Conservation (phyloP, 1,284 basidiomycete species). For the Puccinia triticina region DNA sequence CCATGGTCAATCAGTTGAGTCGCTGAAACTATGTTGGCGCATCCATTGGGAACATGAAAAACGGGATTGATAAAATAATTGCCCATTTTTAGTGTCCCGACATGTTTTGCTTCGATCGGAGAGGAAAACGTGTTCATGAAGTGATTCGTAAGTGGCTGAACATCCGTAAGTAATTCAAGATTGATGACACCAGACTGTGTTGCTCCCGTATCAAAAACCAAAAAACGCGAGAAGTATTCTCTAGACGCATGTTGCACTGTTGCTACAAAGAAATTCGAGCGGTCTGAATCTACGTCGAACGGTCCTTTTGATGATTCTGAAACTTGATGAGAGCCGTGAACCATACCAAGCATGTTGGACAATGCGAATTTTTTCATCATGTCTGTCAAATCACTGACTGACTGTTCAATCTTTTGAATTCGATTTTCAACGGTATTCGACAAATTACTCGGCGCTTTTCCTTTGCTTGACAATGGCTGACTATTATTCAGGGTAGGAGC, state of each 20-base stretch:
- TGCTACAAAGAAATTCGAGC: background rate
- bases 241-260: background rate
- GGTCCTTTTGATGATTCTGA: background rate
- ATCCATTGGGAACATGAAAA: conserved; percentile 22
- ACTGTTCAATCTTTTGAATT: background rate
- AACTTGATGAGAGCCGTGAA: background rate
- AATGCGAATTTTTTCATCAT: background rate
- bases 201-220: background rate
- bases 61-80: background rate
- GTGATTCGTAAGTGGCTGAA: background rate
- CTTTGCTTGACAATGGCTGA: background rate
- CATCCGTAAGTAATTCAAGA: background rate
- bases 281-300: background rate
- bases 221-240: conserved; percentile 7
- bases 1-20: no score
- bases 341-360: background rate
- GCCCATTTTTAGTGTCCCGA: conserved; percentile 13
- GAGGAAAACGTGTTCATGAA: background rate
- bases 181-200: conserved; percentile 2
- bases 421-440: background rate
- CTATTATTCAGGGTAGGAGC: background rate
- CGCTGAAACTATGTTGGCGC: background rate
- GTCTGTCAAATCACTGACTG: background rate
- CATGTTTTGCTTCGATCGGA: background rate
- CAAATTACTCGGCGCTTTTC: no score